These are phyloP conservation scores for Penicillium janthinellum DNA, from an alignment of 2,329 filamentous ascomycete species.

Conservation along the genomic window DNA sequence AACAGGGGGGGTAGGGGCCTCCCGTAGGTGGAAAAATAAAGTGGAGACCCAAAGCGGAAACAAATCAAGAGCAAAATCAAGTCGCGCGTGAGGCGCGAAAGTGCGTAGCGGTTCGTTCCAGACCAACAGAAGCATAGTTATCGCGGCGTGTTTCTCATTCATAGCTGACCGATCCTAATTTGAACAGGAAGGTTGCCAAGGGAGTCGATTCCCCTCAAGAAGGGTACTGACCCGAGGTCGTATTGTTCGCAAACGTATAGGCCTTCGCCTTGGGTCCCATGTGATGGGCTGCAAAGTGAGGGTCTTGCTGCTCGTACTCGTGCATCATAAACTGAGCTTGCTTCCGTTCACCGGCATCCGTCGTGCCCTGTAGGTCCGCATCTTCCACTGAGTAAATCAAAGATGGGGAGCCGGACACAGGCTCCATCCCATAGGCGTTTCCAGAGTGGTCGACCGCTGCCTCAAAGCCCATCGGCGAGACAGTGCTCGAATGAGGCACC, in stretches of 20 bases:
- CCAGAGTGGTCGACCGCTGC: constrained; percentile 34
- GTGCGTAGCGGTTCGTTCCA: constrained; percentile 25
- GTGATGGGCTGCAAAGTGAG: constrained; percentile 46
- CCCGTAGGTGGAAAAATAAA: constrained; percentile 5
- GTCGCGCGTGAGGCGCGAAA: constrained; percentile 8
- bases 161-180: constrained; percentile 16
- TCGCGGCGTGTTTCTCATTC: constrained; percentile 30
- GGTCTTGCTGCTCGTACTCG: constrained; percentile 49
- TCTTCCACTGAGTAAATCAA: constrained; percentile 38
- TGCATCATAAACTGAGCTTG: constrained; percentile 47
- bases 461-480: constrained; percentile 44
- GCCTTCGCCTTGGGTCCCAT: constrained; percentile 45
- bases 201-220: constrained; percentile 25
- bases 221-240: constrained; percentile 45
- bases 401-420: constrained; percentile 34
- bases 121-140: constrained; percentile 24
- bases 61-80: constrained; percentile 6
- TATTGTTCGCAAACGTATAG: constrained; percentile 47
- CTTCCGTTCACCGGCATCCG: constrained; percentile 34
- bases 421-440: constrained; percentile 31
- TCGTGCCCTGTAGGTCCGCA: constrained; percentile 30
- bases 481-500: constrained; percentile 36
- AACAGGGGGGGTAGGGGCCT: constrained; percentile 7
- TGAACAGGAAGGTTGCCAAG: constrained; percentile 6
- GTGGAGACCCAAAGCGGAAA: constrained; percentile 3